Conservation (phyloP, 2,329 filamentous ascomycete genomes). For the Epichloe festucae region DNA sequence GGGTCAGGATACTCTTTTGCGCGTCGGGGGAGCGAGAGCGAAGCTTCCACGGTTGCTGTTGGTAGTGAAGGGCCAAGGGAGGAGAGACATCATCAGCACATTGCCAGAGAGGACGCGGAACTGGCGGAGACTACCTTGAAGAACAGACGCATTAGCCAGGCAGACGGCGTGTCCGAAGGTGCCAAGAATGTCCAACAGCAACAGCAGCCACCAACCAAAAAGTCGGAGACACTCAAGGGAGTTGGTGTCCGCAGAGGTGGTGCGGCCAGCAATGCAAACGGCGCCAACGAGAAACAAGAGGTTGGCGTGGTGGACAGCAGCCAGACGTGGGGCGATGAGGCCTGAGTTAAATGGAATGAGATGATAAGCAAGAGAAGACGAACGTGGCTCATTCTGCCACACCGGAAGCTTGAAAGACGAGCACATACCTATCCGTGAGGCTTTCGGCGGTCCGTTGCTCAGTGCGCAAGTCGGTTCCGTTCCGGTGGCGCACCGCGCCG, state of each 20-base stretch:
- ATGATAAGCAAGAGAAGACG: no score
- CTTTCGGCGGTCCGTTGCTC: no score
- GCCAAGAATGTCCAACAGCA: not conserved
- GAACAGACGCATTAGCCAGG: not conserved
- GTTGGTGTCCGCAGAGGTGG: constrained; percentile 12
- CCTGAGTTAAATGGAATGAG: not conserved
- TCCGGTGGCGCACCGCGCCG: no score
- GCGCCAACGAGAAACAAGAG: not conserved
- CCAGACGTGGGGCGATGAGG: not conserved
- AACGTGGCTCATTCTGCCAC: no score
- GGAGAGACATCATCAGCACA: constrained; percentile 15
- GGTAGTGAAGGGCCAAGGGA: not conserved
- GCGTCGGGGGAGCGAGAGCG: constrained; percentile 23
- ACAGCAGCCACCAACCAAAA: not conserved
- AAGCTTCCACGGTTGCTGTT: constrained; percentile 19
- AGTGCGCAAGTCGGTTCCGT: no score
- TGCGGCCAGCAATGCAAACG: not conserved
- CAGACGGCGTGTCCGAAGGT: not conserved
- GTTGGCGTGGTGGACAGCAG: constrained; percentile 1
- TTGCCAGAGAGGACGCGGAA: constrained; percentile 14
- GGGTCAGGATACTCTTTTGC: constrained; percentile 19
- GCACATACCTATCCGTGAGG: no score
- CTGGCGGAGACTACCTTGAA: not conserved
- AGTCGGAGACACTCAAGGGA: constrained; percentile 17
- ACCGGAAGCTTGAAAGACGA: no score